Percentiles rank a stretch among this genome's conserved stretches.
Evolutionary conservation across 2,329 filamentous ascomycete species (phyloP).

Genomic region (Apiospora hydei): DNA sequence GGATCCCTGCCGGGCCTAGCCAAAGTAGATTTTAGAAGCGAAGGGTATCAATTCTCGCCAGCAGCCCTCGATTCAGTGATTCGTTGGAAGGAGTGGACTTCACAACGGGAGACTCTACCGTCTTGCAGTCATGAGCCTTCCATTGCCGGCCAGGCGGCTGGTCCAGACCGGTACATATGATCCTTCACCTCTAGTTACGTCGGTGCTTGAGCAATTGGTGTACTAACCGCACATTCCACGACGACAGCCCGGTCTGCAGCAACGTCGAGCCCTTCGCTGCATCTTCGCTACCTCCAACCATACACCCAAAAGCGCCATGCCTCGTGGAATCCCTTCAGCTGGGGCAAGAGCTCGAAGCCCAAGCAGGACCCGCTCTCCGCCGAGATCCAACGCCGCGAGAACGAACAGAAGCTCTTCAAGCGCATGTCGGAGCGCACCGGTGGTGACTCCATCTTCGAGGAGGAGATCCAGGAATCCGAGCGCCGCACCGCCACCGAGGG

Average conservation of each 20-base stretch:
- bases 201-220: neutral
- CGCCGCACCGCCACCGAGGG: slow-evolving; percentile 26
- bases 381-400: slow-evolving; percentile 44
- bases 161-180: slow-evolving; percentile 61
- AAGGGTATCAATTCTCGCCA: slow-evolving; percentile 18
- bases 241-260: slow-evolving; percentile 31
- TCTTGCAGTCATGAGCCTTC: slow-evolving; percentile 65
- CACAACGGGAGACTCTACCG: slow-evolving; percentile 6
- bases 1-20: slow-evolving; percentile 1
- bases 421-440: slow-evolving; percentile 53
- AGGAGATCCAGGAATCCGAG: slow-evolving; percentile 53
- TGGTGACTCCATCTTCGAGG: slow-evolving; percentile 69
- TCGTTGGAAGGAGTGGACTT: slow-evolving; percentile 17
- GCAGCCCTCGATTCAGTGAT: neutral
- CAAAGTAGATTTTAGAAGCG: slow-evolving; percentile 4
- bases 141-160: slow-evolving; percentile 68
- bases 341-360: slow-evolving; percentile 44
- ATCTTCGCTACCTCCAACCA: slow-evolving; percentile 37
- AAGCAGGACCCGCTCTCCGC: slow-evolving; percentile 36
- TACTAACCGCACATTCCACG: neutral
- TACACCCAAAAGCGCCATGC: slow-evolving; percentile 49
- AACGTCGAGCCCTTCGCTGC: slow-evolving; percentile 34
- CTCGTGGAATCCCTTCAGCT: slow-evolving; percentile 47
- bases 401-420: slow-evolving; percentile 52
- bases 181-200: neutral